These are phyloP conservation scores for Arthonia radiata DNA, from an alignment of 495 filamentous ascomycete species.

Conservation along the genomic window DNA sequence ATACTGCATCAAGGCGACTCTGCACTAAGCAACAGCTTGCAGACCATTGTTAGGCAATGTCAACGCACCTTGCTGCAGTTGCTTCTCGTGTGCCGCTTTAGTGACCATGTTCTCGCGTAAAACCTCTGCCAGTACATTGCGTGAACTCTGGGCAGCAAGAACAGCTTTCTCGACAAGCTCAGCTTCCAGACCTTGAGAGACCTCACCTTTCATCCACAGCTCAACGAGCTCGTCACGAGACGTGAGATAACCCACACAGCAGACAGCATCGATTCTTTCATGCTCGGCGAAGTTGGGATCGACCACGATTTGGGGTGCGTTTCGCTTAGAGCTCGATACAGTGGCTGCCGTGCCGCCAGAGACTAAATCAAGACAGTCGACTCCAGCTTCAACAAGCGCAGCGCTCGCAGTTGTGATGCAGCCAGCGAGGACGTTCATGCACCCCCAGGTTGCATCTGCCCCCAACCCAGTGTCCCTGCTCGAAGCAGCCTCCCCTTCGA, in stretches of 20 bases:
- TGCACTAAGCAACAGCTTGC: too few relatives aligned
- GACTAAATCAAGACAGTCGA: constrained; percentile 84
- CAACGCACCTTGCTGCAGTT: too few relatives aligned
- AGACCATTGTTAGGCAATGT: too few relatives aligned
- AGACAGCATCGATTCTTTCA: constrained; percentile 48
- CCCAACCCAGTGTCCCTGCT: constrained; percentile 28
- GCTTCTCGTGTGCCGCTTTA: too few relatives aligned
- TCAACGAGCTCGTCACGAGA: constrained; percentile 77
- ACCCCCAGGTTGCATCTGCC: constrained; percentile 27
- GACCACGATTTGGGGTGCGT: constrained; percentile 32
- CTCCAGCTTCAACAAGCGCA: constrained; percentile 84
- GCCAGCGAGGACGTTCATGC: constrained; percentile 76
- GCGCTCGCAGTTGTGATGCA: constrained; percentile 88
- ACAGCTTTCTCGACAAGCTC: constrained; percentile 36
- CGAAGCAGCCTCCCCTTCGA: constrained; percentile 69
- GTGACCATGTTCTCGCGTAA: too few relatives aligned
- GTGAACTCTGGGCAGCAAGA: constrained; percentile 31
- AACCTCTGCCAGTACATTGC: constrained; percentile 32
- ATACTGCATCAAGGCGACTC: too few relatives aligned
- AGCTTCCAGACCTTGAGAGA: constrained; percentile 18
- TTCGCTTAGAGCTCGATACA: too few relatives aligned
- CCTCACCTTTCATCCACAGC: constrained; percentile 73
- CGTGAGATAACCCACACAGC: constrained; percentile 77
- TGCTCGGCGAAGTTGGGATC: constrained; percentile 72
- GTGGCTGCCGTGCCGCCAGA: constrained; percentile 73